Base-by-base conservation (phyloP, 2,329 filamentous ascomycete species). In the Ascochyta lentis region DNA sequence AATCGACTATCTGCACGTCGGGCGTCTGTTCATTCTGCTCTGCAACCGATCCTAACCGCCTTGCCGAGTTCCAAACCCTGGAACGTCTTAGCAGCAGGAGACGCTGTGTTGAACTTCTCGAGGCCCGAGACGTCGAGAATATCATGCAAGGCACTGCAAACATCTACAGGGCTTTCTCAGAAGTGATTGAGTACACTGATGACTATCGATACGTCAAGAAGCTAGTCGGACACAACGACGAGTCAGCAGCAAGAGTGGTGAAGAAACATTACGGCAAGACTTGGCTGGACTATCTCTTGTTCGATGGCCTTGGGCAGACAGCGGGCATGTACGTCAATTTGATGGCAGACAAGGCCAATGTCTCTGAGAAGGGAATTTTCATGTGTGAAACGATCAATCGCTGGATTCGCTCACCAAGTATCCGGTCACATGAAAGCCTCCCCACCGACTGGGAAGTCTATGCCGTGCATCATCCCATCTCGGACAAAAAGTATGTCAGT, bases 91-190 rank as follows among this genome's bases (percentile, higher is more conserved):
- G 77, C 27, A 61, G 58, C 12, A 66, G 69, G 16, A 70, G 68
- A 6, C 44, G 35, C 5, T 73, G 68, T 53, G 39, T 59, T 13
- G 56, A 60, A 8, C 31, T 79, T n/a, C 59, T 78, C n/a, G 19
- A 65, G 31, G 53, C 35, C 52, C 48, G 34, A 2, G 66, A 68
- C 8, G 66, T 45, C 3, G 72, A 76, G 29, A 72, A 77, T 8
- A 63, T 62, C 4, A 41, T 79, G 23, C 67, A 71, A 34, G 71
- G 70, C 3, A 68, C 16, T 10, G 9, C 67, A 6, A 73, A 71
- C 55, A 70, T 80, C 9, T 81, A 81, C 63, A 58, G 63, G 8
- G 63, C 67, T 3, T 77, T 80, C 55, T 48, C 56, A 0, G 61
- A 71, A 0, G 62, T 79, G 15, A 72, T 79, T 15, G 66, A 75